phyloP scores from a whole-genome alignment of 805 yeast genomes.

The Kuraishia floccosa region DNA sequence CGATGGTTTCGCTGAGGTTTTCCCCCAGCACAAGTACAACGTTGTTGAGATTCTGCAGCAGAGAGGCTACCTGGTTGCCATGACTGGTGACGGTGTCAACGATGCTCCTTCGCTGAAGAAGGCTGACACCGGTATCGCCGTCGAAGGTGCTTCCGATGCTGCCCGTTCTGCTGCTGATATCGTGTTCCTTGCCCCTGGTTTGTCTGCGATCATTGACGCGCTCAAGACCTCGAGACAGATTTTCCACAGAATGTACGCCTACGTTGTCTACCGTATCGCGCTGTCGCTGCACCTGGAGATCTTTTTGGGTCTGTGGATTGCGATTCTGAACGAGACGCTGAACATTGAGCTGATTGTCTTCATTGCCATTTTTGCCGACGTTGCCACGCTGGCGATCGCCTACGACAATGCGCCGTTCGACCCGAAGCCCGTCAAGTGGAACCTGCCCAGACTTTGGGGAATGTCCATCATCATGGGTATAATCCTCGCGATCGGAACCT shows the following conservation, averaged over 20 bases:
- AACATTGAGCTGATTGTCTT: conserved; percentile 88
- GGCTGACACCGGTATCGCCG: conserved; percentile 96
- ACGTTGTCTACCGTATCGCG: conserved; percentile 97
- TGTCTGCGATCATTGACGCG: conserved; percentile 90
- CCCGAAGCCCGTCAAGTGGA: conserved; percentile 91
- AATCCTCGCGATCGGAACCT: conserved; percentile 81
- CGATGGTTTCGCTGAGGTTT: conserved; percentile 97
- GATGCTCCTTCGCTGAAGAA: conserved; percentile 97
- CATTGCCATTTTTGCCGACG: conserved; percentile 96
- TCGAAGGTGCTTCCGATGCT: conserved; percentile 96
- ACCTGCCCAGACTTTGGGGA: conserved; percentile 95
- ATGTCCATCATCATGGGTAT: conserved; percentile 83
- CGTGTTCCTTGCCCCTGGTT: conserved; percentile 92
- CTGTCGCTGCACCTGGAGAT: conserved; percentile 88
- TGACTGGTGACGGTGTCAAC: conserved; percentile 99
- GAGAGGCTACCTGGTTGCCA: conserved; percentile 95
- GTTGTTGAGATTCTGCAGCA: conserved; percentile 92
- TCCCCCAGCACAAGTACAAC: conserved; percentile 96
- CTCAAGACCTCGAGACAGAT: conserved; percentile 91
- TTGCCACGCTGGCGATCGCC: conserved; percentile 95
- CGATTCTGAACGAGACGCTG: conserved; percentile 77
- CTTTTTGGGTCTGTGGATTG: conserved; percentile 95
- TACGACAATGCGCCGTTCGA: conserved; percentile 96
- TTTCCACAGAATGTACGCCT: conserved; percentile 98
- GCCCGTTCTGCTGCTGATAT: conserved; percentile 96